Base-by-base conservation (phyloP, 148 eudicot species). In the Vaccinium macrocarpon region DNA sequence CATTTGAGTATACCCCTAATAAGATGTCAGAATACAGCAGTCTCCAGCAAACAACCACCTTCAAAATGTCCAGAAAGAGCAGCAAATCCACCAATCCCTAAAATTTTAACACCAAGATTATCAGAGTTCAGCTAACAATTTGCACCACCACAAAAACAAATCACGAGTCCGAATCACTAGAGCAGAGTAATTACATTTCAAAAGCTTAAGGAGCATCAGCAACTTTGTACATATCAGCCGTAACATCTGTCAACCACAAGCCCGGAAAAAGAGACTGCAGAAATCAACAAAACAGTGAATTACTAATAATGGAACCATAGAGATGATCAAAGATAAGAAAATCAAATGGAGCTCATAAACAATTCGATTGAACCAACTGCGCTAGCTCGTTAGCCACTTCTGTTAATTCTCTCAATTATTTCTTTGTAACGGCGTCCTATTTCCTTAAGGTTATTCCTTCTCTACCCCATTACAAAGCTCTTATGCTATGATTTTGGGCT, bases 241-340 rank as follows among this genome's bases (percentile, higher is more conserved):
- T 84, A 35, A 92, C 82, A 81, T 90, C 94, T 5, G 88, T 82
- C 73, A 92, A 70, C 90, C 89, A 90, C 19, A 92, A 74, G 49
- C 92, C 94, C 2, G 92, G 92, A 81, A 86, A 88, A 9, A 92
- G 59, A 8, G 83, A 57, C 94, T 92, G 92, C 82, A 85, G 38
- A 79, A 68, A 68, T 27, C 76, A 83, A 85, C 80, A 71, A 27
- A 86, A 82, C 84, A 88, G 86, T 86, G 71, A 81, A 75, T 62
- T 78, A 48, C 32, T 48, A 11, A 70, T 35, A 72, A 5, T 15
- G 27, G 42, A 61, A 27, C 61, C n/a, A 50, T 51, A 14, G 19
- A 82, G 19, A 49, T 5, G 35, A 77, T 13, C 35, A 53, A 27
- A 78, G 25, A 29, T 25, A 78, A 78, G 7, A n/a, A 57, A 32